Percentiles rank a stretch among this genome's conserved stretches.
Evolutionary conservation across 2,329 filamentous ascomycete genomes (phyloP).

Genomic region (Fusarium mundagurra): DNA sequence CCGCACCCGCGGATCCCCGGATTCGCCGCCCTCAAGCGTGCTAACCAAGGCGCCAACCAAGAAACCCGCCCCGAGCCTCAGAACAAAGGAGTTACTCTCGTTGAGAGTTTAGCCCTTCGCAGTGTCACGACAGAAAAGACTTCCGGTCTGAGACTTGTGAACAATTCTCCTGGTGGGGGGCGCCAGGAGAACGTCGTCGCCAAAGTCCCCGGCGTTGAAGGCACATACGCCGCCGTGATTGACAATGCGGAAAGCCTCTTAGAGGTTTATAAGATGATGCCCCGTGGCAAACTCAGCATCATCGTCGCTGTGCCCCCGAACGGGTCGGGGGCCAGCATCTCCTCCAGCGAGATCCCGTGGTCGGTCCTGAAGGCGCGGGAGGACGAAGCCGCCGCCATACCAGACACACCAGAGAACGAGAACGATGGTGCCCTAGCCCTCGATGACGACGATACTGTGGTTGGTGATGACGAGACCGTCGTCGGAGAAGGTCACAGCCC

Average conservation of each 20-base stretch:
- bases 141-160: neutral
- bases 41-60: too few relatives aligned
- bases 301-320: neutral
- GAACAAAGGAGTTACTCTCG: neutral
- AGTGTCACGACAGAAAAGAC: neutral
- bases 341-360: neutral
- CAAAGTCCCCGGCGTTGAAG: neutral
- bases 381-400: neutral
- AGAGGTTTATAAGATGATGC: accelerated
- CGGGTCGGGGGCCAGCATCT: neutral
- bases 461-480: neutral
- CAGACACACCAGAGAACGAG: neutral
- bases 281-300: accelerated
- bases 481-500: neutral
- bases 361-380: neutral
- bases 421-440: accelerated
- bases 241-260: accelerated
- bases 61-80: too few relatives aligned
- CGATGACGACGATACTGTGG: neutral
- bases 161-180: neutral
- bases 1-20: neutral
- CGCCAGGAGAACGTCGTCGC: constrained; percentile 5
- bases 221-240: accelerated
- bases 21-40: neutral
- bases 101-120: neutral